Percentiles rank a stretch among this genome's conserved stretches.
Conservation (phyloP, 257 asterid genomes). For the Gentiana straminea region DNA sequence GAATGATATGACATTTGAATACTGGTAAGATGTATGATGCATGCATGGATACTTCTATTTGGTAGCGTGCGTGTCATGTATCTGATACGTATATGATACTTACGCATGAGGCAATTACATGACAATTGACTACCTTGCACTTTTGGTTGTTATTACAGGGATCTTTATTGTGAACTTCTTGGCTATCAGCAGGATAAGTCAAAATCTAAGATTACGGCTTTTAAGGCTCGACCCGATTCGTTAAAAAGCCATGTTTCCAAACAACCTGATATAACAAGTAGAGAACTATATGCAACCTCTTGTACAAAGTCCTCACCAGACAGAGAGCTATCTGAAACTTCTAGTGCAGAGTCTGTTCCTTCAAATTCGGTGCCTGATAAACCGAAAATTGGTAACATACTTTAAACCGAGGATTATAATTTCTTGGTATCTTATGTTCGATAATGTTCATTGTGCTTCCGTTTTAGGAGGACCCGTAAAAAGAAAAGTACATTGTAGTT, state of each 20-base stretch:
- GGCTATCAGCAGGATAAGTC: conserved; percentile 11
- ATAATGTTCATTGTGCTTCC: conserved; percentile 3
- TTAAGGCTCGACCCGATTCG: conserved; percentile 16
- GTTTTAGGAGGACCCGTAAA: conserved; percentile 29
- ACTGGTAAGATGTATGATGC: conserved; percentile 43
- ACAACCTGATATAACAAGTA: conserved; percentile 17
- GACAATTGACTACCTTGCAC: neutral
- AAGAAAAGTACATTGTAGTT: conserved; percentile 36
- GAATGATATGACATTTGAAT: conserved; percentile 77
- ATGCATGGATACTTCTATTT: too few relatives aligned
- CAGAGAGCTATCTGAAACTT: too few relatives aligned
- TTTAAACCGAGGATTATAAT: conserved; percentile 1
- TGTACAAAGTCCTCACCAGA: too few relatives aligned
- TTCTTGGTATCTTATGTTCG: neutral
- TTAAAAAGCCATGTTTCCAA: conserved; percentile 20
- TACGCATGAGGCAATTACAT: too few relatives aligned
- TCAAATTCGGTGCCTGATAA: conserved; percentile 14
- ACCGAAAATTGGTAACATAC: conserved; percentile 5
- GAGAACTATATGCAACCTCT: too few relatives aligned
- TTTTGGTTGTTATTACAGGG: conserved; percentile 8
- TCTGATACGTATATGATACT: too few relatives aligned
- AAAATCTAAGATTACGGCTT: conserved; percentile 17
- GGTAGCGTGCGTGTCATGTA: too few relatives aligned
- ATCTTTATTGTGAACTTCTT: neutral
- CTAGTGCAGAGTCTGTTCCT: conserved; percentile 10